Base-by-base conservation (phyloP, 1,284 basidiomycete species). In the Cerioporus squamosus region DNA sequence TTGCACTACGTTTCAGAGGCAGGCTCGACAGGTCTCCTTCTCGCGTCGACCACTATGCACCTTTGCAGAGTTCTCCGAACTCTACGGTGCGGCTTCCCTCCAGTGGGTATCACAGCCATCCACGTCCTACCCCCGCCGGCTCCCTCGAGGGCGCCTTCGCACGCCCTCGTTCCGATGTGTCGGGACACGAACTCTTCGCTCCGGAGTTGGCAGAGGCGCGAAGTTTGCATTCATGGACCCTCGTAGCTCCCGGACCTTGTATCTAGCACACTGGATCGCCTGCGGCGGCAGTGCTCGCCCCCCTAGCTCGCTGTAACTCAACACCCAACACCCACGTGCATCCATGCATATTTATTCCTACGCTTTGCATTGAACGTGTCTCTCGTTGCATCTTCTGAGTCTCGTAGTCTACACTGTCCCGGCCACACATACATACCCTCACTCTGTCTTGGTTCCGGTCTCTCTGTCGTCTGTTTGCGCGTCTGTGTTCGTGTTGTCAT, bases 271-370 rank as follows among this genome's bases (percentile, higher is more conserved):
- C 6, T 12, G 33, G 12, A 36, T 12, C 12, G 33, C 14, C 33
- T 36, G 33, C 10, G 12, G 10, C 33, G 14, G 33, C 33, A 15
- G 33, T 36, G 33, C 33, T 36, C 33, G 33, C 14, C 20, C 20
- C 20, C 40, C 4, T 42, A 8, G n/a, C 40, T 22, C n/a, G 20
- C 33, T 52, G 24, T 39, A 39, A 40, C 20, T 36, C 50, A 29
- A 20, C 38, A 20, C 40, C 40, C 24, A 14, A 29, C 33, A 45
- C 20, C 23, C 38, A 36, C 24, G 5, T 29, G 33, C 38, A 38
- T 46, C 40, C 18, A 44, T 50, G n/a, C 15, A 45, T 63, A 63
- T 63, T 60, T 57, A 59, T 55, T 48, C 43, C 22, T 54, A 44
- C 51, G 45, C 46, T 44, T 49, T 50, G 53, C 61, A 60, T 60